Evolutionary conservation across 768 basidiomycete genomes (phyloP), one percentile per base, ranked within the genome.

Genomic region (Gloeostereum incarnatum): DNA sequence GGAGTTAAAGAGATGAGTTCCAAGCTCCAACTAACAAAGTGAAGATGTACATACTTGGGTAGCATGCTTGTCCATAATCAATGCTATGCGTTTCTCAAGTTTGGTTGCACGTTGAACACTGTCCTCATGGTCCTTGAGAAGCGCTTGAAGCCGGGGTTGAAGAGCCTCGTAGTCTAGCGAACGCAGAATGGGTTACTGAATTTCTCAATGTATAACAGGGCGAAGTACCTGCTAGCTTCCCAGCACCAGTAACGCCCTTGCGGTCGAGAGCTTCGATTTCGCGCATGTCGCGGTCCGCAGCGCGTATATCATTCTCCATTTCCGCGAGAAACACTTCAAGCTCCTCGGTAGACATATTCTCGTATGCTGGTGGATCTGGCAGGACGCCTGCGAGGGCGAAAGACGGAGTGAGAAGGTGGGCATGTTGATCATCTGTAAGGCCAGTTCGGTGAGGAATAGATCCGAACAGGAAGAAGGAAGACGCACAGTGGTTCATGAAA

Each of bases 221-320:
- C 8, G 22, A 23, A 25, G 8, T 37, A 81, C 82, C 75, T 36
- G 66, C 61, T 2, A 90, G 71, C 45, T 77, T 81, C 3, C 87
- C 86, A 0, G 85, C 81, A 5, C 73, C 72, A 3, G 76, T 67
- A 6, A 85, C 77, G 23, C 83, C 84, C 45, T 75, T 82, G 49
- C 70, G 69, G 48, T 83, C 78, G 32, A 89, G 57, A 10, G 65
- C 56, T 41, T 79, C 78, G 22, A 91, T 84, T 51, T 89, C 87
- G 25, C 71, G 72, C 69, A 89, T 73, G 47, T 88, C 85, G 6
- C 81, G 73, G 48, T 90, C 88, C 7, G 85, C 87, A 22, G 77
- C 73, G 21, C 87, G 84, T 36, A 90, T 76, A 36, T 91, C 88
- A 3, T 77, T 72, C 46, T 89, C 88, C 78, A 90, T 83, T 50